Conservation (phyloP, 2,329 filamentous ascomycete genomes). For the Botrytis medusae region DNA sequence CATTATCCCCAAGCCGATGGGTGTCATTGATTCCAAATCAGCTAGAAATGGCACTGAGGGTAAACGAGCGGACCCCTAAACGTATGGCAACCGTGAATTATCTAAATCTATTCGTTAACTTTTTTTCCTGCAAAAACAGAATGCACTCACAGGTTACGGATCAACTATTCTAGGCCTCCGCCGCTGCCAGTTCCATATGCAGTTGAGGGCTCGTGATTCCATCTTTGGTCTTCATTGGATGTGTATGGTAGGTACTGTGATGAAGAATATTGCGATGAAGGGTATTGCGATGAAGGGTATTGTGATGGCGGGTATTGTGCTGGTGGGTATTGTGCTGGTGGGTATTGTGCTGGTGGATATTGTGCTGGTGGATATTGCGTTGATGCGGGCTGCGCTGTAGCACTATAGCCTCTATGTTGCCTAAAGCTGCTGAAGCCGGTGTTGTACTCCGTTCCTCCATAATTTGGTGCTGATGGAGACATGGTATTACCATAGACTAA, state of each 20-base stretch:
- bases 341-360: too few species aligned
- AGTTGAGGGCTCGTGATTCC: background rate
- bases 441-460: too few species aligned
- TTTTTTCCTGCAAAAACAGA: background rate
- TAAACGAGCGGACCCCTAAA: constrained; percentile 12
- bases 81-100: background rate
- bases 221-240: background rate
- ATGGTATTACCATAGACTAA: too few species aligned
- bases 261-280: background rate
- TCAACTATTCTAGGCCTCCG: background rate
- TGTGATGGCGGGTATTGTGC: too few species aligned
- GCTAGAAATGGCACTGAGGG: background rate
- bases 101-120: background rate
- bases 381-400: too few species aligned
- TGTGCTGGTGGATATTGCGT: too few species aligned
- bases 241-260: background rate
- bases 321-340: too few species aligned
- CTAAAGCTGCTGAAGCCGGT: too few species aligned
- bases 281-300: too few species aligned
- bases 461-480: too few species aligned
- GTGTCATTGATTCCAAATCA: background rate
- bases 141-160: background rate
- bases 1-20: background rate
- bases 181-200: background rate
- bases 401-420: too few species aligned